Evolutionary conservation across 352 stramenopile species (phyloP).

Genomic region (Pythium guiyangense): DNA sequence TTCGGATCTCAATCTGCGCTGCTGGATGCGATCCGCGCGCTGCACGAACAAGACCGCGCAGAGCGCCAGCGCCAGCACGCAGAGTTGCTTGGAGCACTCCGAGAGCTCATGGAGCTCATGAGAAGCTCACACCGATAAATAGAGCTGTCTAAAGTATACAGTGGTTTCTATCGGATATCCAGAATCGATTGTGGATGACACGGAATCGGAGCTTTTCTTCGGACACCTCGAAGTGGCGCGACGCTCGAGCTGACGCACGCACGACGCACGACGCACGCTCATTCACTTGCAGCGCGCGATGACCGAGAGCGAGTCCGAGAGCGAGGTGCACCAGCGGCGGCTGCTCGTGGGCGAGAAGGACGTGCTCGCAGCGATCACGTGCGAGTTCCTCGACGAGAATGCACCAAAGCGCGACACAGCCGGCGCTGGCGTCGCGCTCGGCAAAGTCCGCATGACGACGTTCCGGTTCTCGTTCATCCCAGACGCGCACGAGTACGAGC

Average conservation of each 20-base stretch:
- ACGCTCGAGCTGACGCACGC: background rate
- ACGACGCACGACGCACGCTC: no score
- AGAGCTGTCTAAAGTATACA: background rate
- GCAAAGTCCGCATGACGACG: constrained; percentile 78
- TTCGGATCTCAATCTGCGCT: constrained; percentile 10
- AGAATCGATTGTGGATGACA: background rate
- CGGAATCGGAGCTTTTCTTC: background rate
- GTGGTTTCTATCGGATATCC: background rate
- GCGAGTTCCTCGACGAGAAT: constrained; percentile 69
- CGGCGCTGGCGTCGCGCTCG: constrained; percentile 54
- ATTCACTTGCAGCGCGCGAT: no score
- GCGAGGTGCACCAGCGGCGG: constrained; percentile 22
- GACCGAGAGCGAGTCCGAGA: constrained; percentile 17
- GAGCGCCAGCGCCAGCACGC: constrained; percentile 47
- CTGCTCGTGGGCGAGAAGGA: constrained; percentile 74
- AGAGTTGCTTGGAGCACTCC: constrained; percentile 50
- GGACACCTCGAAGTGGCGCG: no score
- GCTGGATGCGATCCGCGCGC: constrained; percentile 25
- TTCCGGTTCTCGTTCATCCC: constrained; percentile 82
- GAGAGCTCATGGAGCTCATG: constrained; percentile 33
- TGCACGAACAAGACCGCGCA: constrained; percentile 34
- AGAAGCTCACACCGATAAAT: background rate
- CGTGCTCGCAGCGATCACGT: constrained; percentile 67
- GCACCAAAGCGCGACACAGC: constrained; percentile 53
- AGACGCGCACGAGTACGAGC: constrained; percentile 53